Percentiles rank a stretch among this genome's conserved stretches.
phyloP scores from a whole-genome alignment of 768 basidiomycete species.

The Plicaturopsis crispa region DNA sequence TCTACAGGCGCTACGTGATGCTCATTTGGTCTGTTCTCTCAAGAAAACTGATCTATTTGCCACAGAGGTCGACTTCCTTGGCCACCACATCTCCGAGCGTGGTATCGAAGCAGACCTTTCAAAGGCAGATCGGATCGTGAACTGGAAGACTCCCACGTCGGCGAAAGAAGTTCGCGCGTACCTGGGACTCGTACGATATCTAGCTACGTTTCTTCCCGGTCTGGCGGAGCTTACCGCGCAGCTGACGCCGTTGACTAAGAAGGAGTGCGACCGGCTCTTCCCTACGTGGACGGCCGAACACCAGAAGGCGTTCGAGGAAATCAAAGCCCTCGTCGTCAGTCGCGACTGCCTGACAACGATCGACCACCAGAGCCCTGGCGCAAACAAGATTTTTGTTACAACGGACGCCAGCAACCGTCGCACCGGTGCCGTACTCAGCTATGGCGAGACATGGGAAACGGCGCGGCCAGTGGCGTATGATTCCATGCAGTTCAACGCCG shows the following conservation, averaged over 20 bases:
- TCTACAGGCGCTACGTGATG: slow-evolving; percentile 16
- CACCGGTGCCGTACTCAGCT: slow-evolving; percentile 23
- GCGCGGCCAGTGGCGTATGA: slow-evolving; percentile 26
- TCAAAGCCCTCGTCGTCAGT: slow-evolving; percentile 21
- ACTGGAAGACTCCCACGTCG: slow-evolving; percentile 18
- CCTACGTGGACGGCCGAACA: slow-evolving; percentile 18
- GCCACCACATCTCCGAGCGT: slow-evolving; percentile 17
- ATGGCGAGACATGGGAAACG: slow-evolving; percentile 19
- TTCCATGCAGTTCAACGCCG: slow-evolving; percentile 19
- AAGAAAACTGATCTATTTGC: slow-evolving; percentile 22
- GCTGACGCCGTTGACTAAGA: slow-evolving; percentile 16
- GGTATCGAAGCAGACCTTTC: slow-evolving; percentile 16
- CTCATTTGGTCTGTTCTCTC: slow-evolving; percentile 22
- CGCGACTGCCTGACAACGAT: slow-evolving; percentile 21
- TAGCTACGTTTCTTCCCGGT: slow-evolving; percentile 19
- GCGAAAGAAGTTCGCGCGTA: slow-evolving; percentile 15
- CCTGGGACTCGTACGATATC: slow-evolving; percentile 21
- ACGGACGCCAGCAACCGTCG: slow-evolving; percentile 22
- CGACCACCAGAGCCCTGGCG: slow-evolving; percentile 19
- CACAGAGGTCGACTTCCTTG: slow-evolving; percentile 15
- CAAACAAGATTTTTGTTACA: slow-evolving; percentile 26
- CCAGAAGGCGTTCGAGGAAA: slow-evolving; percentile 26
- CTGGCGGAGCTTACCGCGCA: slow-evolving; percentile 21
- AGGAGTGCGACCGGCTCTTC: slow-evolving; percentile 11
- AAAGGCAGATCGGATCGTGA: slow-evolving; percentile 18